Base-by-base conservation (phyloP, 768 basidiomycete species). In the Phylloporus sp. region DNA sequence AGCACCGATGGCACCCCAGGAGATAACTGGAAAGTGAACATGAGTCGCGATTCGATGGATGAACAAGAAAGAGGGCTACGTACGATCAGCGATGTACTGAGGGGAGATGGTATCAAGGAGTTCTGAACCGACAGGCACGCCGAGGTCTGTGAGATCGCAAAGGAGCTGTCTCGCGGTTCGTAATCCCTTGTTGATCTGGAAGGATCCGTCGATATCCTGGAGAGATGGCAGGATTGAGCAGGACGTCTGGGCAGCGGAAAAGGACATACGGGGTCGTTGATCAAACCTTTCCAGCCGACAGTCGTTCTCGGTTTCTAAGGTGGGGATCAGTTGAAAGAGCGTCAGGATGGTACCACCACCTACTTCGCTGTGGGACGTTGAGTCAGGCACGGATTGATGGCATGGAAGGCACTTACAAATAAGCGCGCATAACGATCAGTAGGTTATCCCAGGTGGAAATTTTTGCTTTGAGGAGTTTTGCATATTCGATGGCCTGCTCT, bases 1-100 rank as follows among this genome's bases (percentile, higher is more conserved):
- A 2, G 96, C 96, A 21, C 96, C 95, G 54, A 99, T 98, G 8
- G 95, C 92, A 33, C 91, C 92, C 92, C 92, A 95, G 44, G 85
- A 86, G 51, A 83, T 81, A 31, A 91, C 80, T 81, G 46, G 22
- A 23, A 43, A 23, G 32, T 3, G 5, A n/a, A 1, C 9, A 13
- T 48, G 44, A 50, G 58, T 26, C 36, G 32, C 18, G 9, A 21
- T 39, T 8, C 8, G 1, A 26, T 6, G 18, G 20, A 24, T 17
- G 23, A 36, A 9, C 15, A n/a, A 22, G 18, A 35, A 1, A 33
- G 38, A 36, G 9, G 17, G 9, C 14, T n/a, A 68, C 79, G 31
- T 58, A 82, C 81, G 76, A 62, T 90, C 89, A 27, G 85, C 76
- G 33, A 90, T 80, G 72, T 81, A 91, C 63, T 91, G 92, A 3